These are phyloP conservation scores for Porphyridium purpureum DNA, from an alignment of 23 red algal genomes.

Conservation along the genomic window DNA sequence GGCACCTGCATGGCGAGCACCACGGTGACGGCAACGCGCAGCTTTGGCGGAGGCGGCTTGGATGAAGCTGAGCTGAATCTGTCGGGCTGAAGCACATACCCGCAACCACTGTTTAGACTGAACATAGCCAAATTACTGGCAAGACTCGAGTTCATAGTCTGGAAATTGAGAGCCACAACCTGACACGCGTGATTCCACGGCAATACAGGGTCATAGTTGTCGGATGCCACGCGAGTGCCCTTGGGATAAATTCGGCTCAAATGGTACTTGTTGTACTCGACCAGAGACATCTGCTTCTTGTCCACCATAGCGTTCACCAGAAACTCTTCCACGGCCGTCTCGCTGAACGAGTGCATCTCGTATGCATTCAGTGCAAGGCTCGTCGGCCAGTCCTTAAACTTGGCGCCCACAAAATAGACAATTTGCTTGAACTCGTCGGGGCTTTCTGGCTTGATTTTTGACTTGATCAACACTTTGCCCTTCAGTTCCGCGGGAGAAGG, in stretches of 20 bases:
- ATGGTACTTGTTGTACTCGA: constrained; percentile 13
- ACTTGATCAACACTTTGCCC: constrained; percentile 33
- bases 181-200: constrained; percentile 28
- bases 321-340: constrained; percentile 27
- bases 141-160: constrained; percentile 17
- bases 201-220: constrained; percentile 28
- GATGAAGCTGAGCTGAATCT: not conserved
- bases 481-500: constrained; percentile 25
- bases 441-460: constrained; percentile 13
- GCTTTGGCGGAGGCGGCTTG: not conserved
- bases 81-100: constrained; percentile 26
- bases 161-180: constrained; percentile 53
- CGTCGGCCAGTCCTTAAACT: not conserved
- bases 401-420: not conserved
- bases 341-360: constrained; percentile 24
- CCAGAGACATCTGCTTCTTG: constrained; percentile 7
- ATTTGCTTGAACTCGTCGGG: not conserved
- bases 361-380: not conserved
- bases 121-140: constrained; percentile 36
- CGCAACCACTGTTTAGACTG: constrained; percentile 26
- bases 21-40: no score
- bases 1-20: no score
- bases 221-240: constrained; percentile 26
- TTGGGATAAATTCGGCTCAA: constrained; percentile 50
- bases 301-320: no score